Base-by-base conservation (phyloP, 1,284 basidiomycete genomes). In the Polyporus tsugae region DNA sequence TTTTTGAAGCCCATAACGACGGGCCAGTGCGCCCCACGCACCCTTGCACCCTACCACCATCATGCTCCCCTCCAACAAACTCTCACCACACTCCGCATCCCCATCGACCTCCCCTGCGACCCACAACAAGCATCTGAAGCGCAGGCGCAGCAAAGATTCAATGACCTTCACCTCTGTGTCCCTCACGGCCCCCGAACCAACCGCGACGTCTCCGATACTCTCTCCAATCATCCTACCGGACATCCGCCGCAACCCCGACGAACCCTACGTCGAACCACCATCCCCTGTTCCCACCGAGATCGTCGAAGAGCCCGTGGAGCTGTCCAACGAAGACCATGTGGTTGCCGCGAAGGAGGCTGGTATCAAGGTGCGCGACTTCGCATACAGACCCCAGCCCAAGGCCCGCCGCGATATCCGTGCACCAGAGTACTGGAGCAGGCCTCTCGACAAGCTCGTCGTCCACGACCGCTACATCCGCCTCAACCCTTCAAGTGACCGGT, bases 301-400 rank as follows among this genome's bases (percentile, higher is more conserved):
- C 33, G 74, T 81, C 44, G 74, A 80, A 25, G 65, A 75, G 7
- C n/a, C 36, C 1, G 22, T 42, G 7, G 52, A 61, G 49, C 41
- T 65, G 33, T 33, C 61, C 13, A n/a, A 41, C 19, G 79, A 80
- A 59, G 75, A 77, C 42, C 76, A 78, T 44, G 77, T 81, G 39
- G 71, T 72, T 22, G 78, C 77, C 17, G 78, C 79, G 25, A 77
- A 78, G 66, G 74, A 71, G 19, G 76, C 74, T 9, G 84, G 84
- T 41, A 82, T 89, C 75, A 87, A 86, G 78, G 81, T 87, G 41
- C 83, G 82, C 72, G 87, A 89, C 77, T 88, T 82, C 71, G 86
- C 82, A 2, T 80, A 80, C 68, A 79, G 76, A 55, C 64, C 67
- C 6, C 61, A 62, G 52, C 29, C 65, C 36, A 44, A 60, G 17